These are phyloP conservation scores for Botrytis sinoallii DNA, from an alignment of 2,329 filamentous ascomycete species.

Conservation along the genomic window DNA sequence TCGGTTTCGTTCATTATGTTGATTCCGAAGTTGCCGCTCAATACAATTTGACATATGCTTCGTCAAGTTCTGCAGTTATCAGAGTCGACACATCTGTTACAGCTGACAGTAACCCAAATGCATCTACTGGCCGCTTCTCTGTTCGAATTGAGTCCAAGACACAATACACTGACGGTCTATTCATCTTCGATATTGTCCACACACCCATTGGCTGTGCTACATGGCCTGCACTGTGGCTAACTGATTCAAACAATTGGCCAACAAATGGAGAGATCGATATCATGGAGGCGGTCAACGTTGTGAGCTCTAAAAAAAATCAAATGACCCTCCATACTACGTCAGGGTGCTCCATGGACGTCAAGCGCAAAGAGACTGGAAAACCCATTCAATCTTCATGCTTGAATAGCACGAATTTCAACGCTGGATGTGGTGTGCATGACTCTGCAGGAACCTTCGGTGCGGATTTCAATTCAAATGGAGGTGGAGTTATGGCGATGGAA, in stretches of 20 bases:
- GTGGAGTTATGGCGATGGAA: constrained; percentile 50
- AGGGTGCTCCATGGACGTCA: constrained; percentile 43
- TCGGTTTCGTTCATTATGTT: constrained; percentile 48
- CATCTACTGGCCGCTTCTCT: constrained; percentile 35
- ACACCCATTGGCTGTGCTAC: constrained; percentile 55
- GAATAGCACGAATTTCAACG: constrained; percentile 41
- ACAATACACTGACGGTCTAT: constrained; percentile 51
- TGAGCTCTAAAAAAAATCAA: constrained; percentile 39
- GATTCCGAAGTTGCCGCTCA: constrained; percentile 27
- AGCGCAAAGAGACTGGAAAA: constrained; percentile 47
- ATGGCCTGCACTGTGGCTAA: constrained; percentile 61
- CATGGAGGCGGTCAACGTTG: constrained; percentile 49
- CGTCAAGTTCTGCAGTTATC: constrained; percentile 51
- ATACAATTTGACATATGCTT: constrained; percentile 62
- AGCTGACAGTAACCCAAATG: constrained; percentile 55
- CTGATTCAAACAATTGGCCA: constrained; percentile 58
- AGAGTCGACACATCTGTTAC: constrained; percentile 59
- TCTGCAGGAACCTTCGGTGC: constrained; percentile 46
- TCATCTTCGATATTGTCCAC: constrained; percentile 56
- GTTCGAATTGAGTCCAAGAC: constrained; percentile 57
- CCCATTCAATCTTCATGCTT: constrained; percentile 48
- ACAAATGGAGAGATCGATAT: constrained; percentile 58
- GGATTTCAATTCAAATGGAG: constrained; percentile 49
- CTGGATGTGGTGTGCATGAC: constrained; percentile 44
- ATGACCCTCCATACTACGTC: constrained; percentile 50